Evolutionary conservation across 352 stramenopile genomes (phyloP), one percentile per base, ranked within the genome.

Genomic region (Phytopythium kandeliae): DNA sequence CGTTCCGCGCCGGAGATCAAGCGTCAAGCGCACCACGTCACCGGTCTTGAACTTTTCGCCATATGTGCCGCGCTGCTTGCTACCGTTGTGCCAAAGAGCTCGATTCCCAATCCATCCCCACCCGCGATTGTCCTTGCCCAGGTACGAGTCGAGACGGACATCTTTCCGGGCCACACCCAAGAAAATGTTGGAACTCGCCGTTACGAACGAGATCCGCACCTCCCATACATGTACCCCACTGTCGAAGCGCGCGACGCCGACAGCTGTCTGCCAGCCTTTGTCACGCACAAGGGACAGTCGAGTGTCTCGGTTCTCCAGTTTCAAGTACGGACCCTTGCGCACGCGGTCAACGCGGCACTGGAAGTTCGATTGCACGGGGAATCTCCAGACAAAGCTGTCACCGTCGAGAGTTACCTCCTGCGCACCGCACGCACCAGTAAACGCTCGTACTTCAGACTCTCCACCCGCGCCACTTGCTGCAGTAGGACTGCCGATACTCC

Each of bases 61-160:
- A 48, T 96, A 96, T 13, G 86, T 94, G 9, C 83, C 85, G 15
- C 86, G 81, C 53, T 95, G 85, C 58, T 96, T 96, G 60, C 80
- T 92, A 1, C 86, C 86, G 51, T 95, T 95, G 61, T 96, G 85
- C 85, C 86, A 96, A 7, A 95, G 65, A 22, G 85, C 86, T 28
- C 85, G 82, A 53, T 96, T 95, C 15, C 86, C 86, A 36, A 96
- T 96, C 81, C 86, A 96, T 10, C 85, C 86, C 86, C 86, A 96
- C 15, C 86, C 85, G 24, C 86, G 82, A 51, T 95, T 96, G 57
- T 96, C 86, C 38, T 96, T 96, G n/a, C 86, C 86, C 25, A 96
- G 57, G 40, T 96, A 96, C 21, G 86, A 96, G 43, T 95, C 83
- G 11, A 96, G 53, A 0, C 86, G 79, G 22, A 93, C 84, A 22